Evolutionary conservation across 1,139 yeast genomes (phyloP).

Genomic region (Saccharomycopsis crataegensis): DNA sequence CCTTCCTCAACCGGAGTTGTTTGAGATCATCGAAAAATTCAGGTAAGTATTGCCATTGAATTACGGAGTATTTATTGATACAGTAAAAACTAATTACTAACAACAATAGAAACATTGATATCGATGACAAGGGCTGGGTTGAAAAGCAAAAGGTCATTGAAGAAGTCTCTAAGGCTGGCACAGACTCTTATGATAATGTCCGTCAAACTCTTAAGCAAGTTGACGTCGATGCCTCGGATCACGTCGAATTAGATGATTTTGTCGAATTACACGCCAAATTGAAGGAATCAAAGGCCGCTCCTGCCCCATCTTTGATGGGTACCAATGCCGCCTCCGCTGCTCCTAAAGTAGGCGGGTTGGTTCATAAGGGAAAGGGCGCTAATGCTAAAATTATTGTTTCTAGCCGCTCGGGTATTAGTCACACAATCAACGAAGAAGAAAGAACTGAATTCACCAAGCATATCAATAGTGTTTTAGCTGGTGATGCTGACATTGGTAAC

Average conservation of each 20-base stretch:
- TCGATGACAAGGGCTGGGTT: constrained; percentile 92
- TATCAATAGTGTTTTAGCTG: constrained; percentile 83
- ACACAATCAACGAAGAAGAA: constrained; percentile 95
- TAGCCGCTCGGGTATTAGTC: constrained; percentile 86
- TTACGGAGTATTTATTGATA: not conserved
- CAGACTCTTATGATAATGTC: constrained; percentile 81
- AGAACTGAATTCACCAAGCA: constrained; percentile 93
- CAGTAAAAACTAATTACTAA: constrained; percentile 24
- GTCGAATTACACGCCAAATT: constrained; percentile 77
- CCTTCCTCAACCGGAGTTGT: constrained; percentile 79
- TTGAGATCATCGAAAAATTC: constrained; percentile 75
- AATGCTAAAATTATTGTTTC: constrained; percentile 69
- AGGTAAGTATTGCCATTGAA: constrained; percentile 25
- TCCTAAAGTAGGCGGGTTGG: constrained; percentile 31
- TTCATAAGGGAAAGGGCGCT: constrained; percentile 45
- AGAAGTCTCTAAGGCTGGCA: constrained; percentile 71
- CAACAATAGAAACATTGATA: constrained; percentile 53
- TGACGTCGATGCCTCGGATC: constrained; percentile 93
- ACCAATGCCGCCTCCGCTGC: constrained; percentile 24
- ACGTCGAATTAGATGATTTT: constrained; percentile 92
- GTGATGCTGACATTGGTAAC: constrained; percentile 81
- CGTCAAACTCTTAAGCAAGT: constrained; percentile 89
- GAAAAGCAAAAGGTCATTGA: constrained; percentile 88
- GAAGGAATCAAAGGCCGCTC: constrained; percentile 36
- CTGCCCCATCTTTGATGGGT: constrained; percentile 20